A percentile compares a stretch with the other conserved stretches of the same genome.
These are phyloP conservation scores for Globisporangium irregulare DNA, from an alignment of 352 stramenopile genomes.

Conservation along the genomic window DNA sequence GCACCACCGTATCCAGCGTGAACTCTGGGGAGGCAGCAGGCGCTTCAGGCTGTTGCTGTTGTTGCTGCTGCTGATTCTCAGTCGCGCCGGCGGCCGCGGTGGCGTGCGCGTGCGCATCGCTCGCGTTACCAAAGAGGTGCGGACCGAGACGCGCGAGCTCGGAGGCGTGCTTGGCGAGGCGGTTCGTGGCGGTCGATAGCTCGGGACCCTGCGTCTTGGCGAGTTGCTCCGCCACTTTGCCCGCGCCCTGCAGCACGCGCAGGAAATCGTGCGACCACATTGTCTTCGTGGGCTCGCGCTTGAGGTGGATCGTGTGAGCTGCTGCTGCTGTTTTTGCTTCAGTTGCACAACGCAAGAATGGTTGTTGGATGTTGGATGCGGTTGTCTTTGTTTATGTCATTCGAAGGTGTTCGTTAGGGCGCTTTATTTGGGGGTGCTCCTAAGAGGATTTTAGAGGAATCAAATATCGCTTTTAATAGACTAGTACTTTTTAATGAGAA, in stretches of 20 bases:
- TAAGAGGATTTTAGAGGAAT: no score
- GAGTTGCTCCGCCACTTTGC: constrained; percentile 61
- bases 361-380: constrained; percentile 1
- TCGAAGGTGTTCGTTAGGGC: not conserved
- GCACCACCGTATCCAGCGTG: not conserved
- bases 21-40: not conserved
- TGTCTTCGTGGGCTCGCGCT: not conserved
- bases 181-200: constrained; percentile 21
- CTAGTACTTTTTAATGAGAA: no score
- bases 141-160: constrained; percentile 50
- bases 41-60: not conserved
- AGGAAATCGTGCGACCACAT: constrained; percentile 77
- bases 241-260: constrained; percentile 63
- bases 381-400: not conserved
- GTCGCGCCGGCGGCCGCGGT: not conserved
- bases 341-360: not conserved
- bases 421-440: not conserved
- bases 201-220: constrained; percentile 36
- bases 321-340: not conserved
- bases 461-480: no score
- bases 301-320: not conserved
- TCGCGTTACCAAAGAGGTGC: constrained; percentile 33
- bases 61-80: not conserved
- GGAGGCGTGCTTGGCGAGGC: constrained; percentile 38
- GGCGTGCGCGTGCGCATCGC: not conserved